Conservation (phyloP, 768 basidiomycete genomes). For the Porpolomopsis calyptriformis region DNA sequence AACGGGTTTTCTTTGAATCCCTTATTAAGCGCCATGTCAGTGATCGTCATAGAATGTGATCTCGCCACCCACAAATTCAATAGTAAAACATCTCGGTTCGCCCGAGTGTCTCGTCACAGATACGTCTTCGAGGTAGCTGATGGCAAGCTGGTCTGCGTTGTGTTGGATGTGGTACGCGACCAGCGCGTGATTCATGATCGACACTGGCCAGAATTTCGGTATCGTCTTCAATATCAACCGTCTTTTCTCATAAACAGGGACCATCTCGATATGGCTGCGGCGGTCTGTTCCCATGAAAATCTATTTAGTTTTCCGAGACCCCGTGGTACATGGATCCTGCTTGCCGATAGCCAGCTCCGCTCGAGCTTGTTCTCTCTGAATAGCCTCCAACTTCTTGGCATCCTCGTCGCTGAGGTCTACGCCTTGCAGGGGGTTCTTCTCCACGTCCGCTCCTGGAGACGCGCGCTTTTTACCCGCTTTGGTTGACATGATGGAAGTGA, state of each 20-base stretch:
- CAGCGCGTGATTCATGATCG: conserved; percentile 61
- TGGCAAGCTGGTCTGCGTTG: conserved; percentile 65
- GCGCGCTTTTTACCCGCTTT: conserved; percentile 60
- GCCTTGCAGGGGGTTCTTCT: conserved; percentile 55
- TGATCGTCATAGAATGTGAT: conserved; percentile 2
- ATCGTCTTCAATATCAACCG: conserved; percentile 57
- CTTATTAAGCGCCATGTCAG: conserved; percentile 25
- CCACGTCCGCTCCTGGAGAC: conserved; percentile 68
- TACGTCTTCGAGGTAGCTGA: conserved; percentile 77
- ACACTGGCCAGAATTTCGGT: conserved; percentile 77
- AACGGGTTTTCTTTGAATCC: conserved; percentile 81
- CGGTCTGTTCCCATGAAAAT: conserved; percentile 38
- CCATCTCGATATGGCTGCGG: conserved; percentile 44
- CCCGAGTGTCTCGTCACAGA: conserved; percentile 66
- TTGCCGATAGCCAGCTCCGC: conserved; percentile 63
- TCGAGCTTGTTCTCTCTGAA: conserved; percentile 62
- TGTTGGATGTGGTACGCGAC: conserved; percentile 61
- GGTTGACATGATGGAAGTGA: conserved; percentile 15
- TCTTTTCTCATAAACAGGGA: conserved; percentile 60
- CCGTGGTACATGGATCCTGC: conserved; percentile 2
- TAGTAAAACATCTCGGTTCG: conserved; percentile 73
- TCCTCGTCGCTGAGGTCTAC: conserved; percentile 66
- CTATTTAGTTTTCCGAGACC: conserved; percentile 1
- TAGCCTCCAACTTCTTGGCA: conserved; percentile 51
- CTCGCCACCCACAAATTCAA: conserved; percentile 73